These are phyloP conservation scores for Fraxinus paxiana DNA, from an alignment of 305 asterid species.

Conservation along the genomic window DNA sequence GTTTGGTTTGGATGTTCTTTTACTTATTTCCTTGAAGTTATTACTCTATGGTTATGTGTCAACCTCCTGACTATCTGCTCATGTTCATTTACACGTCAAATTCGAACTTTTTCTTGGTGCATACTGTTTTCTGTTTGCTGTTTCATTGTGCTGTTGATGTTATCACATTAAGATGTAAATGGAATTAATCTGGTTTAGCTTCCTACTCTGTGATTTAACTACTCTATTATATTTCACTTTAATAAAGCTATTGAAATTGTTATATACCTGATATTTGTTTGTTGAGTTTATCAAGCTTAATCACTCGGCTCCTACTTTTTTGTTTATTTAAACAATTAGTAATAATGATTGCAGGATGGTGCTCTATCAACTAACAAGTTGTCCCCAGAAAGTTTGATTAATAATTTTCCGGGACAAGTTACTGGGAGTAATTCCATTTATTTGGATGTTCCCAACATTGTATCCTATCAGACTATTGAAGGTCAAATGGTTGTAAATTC, in stretches of 20 bases:
- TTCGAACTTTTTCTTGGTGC: background rate
- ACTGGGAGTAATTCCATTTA: constrained; percentile 31
- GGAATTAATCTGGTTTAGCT: constrained; percentile 3
- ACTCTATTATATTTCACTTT: background rate
- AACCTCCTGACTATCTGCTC: background rate
- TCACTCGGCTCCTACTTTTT: constrained; percentile 2
- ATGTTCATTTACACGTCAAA: background rate
- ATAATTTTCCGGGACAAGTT: constrained; percentile 39
- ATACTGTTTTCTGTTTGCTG: background rate
- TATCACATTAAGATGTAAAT: background rate
- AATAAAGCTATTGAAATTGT: background rate
- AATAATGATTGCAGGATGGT: constrained; percentile 27
- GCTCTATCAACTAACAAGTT: constrained; percentile 35
- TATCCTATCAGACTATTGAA: constrained; percentile 35
- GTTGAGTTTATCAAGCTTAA: constrained; percentile 13
- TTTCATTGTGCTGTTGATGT: background rate
- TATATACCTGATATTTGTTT: background rate
- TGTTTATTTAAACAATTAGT: constrained; percentile 10
- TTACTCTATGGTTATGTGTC: background rate
- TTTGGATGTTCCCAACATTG: constrained; percentile 28
- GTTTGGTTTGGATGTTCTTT: background rate
- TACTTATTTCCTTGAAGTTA: background rate
- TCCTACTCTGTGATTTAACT: background rate
- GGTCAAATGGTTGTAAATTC: constrained; percentile 30
- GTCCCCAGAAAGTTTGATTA: constrained; percentile 36